Percentiles rank a stretch among this genome's conserved stretches.
Evolutionary conservation across 495 filamentous ascomycete genomes (phyloP).

Genomic region (Lasiosphaeriaceae sp.): DNA sequence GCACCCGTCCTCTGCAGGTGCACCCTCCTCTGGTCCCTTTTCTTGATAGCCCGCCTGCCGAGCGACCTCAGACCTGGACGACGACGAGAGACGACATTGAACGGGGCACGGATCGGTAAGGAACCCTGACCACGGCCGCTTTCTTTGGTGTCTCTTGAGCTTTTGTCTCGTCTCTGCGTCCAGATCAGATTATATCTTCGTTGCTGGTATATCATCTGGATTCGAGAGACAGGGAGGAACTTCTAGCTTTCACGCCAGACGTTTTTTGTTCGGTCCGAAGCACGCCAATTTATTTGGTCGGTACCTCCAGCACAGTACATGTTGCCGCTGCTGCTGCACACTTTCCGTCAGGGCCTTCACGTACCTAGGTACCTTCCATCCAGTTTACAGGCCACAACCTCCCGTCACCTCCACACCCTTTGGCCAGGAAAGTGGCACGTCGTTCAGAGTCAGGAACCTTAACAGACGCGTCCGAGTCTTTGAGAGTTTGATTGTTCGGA

Average conservation of each 20-base stretch:
- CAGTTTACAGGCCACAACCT: too few relatives aligned
- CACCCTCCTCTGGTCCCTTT: not conserved
- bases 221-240: slow-evolving; percentile 5
- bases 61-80: slow-evolving; percentile 20
- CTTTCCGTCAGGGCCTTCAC: too few relatives aligned
- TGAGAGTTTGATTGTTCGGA: too few relatives aligned
- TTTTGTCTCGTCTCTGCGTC: not conserved
- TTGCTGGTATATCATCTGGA: not conserved
- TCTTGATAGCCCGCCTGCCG: slow-evolving; percentile 16
- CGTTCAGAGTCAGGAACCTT: too few relatives aligned
- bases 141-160: slow-evolving; percentile 11
- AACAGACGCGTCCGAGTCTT: too few relatives aligned
- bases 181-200: not conserved
- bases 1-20: slow-evolving; percentile 8
- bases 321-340: too few relatives aligned
- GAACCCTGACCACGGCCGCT: slow-evolving; percentile 11
- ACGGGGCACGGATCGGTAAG: slow-evolving; percentile 16
- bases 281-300: too few relatives aligned
- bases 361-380: slow-evolving; percentile 5
- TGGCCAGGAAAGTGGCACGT: slow-evolving; percentile 16
- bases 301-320: too few relatives aligned
- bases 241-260: slow-evolving; percentile 3
- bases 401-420: too few relatives aligned
- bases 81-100: too few relatives aligned
- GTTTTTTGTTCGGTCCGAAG: slow-evolving; percentile 4